Percentiles rank a stretch among this genome's conserved stretches.
Conservation (phyloP, 2,329 filamentous ascomycete genomes). For the Fusarium buxicola region DNA sequence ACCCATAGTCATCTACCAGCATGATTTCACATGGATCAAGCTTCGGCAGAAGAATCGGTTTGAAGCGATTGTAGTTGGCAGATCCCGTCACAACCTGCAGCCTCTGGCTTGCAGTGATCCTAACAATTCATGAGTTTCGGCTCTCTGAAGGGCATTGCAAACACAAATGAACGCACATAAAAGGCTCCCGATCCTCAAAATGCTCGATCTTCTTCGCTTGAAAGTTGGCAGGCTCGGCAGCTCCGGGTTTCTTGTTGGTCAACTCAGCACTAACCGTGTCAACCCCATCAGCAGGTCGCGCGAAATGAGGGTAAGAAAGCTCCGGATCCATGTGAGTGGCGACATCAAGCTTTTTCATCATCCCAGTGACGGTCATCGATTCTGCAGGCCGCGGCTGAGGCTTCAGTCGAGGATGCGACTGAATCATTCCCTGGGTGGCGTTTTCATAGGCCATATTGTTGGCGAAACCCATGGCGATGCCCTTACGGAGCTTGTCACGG, state of each 20-base stretch:
- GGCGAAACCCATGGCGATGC: conserved; percentile 34
- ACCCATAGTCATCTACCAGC: conserved; percentile 8
- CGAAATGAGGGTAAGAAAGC: not conserved
- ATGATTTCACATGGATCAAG: conserved; percentile 6
- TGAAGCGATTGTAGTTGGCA: conserved; percentile 21
- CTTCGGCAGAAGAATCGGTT: not conserved
- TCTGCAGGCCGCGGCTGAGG: not conserved
- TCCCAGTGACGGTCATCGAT: conserved; percentile 13
- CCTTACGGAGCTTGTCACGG: conserved; percentile 36
- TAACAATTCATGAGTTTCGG: conserved; percentile 11
- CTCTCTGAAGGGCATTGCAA: not conserved
- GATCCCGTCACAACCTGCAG: conserved; percentile 34
- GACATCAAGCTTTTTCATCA: conserved; percentile 20
- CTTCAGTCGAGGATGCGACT: not conserved
- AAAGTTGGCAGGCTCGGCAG: conserved; percentile 2
- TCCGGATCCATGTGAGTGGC: conserved; percentile 10
- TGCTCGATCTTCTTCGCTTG: conserved; percentile 8
- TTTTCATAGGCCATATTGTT: conserved; percentile 10
- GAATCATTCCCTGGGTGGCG: not conserved
- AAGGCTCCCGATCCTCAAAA: conserved; percentile 1
- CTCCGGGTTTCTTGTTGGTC: conserved; percentile 2
- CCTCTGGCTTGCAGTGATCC: conserved; percentile 20
- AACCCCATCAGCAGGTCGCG: not conserved
- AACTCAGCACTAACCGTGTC: conserved; percentile 14
- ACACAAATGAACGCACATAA: conserved; percentile 13